phyloP scores from a whole-genome alignment of 2,329 filamentous ascomycete genomes.

The Diaporthe humulicola region DNA sequence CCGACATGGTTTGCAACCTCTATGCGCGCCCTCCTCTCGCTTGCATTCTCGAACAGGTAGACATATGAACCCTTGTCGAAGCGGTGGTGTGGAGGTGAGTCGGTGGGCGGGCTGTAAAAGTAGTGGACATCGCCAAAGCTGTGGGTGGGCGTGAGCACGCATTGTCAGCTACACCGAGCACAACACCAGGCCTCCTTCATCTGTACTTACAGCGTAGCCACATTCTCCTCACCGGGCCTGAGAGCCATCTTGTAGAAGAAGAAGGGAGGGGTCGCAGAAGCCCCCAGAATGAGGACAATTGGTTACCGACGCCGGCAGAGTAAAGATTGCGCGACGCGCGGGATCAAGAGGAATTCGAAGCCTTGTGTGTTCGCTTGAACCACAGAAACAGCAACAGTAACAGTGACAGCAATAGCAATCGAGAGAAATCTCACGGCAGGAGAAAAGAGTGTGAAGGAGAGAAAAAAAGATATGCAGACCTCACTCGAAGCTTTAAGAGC shows the following conservation, averaged over 20 bases:
- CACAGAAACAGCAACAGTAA: neutral
- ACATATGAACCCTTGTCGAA: conserved; percentile 86
- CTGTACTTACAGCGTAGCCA: conserved; percentile 59
- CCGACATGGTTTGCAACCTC: conserved; percentile 83
- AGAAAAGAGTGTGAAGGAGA: neutral
- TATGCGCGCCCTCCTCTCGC: conserved; percentile 75
- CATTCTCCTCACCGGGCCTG: conserved; percentile 61
- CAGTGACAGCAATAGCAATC: neutral
- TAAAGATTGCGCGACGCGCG: neutral
- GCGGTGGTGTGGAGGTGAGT: conserved; percentile 80
- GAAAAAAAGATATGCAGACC: neutral
- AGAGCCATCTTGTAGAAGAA: conserved; percentile 53
- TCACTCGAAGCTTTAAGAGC: conserved; percentile 26
- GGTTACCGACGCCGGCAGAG: neutral
- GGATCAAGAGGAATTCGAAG: neutral
- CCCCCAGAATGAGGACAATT: neutral
- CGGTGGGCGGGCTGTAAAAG: conserved; percentile 77
- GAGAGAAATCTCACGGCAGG: neutral
- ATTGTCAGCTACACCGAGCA: conserved; percentile 44
- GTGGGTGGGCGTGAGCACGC: conserved; percentile 1
- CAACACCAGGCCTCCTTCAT: conserved; percentile 3
- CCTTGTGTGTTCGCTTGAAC: neutral
- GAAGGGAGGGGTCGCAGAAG: neutral
- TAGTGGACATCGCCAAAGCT: conserved; percentile 87
- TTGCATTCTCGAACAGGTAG: conserved; percentile 82